Base-by-base conservation (phyloP, 1,284 basidiomycete species). In the Tranzscheliella williamsii region DNA sequence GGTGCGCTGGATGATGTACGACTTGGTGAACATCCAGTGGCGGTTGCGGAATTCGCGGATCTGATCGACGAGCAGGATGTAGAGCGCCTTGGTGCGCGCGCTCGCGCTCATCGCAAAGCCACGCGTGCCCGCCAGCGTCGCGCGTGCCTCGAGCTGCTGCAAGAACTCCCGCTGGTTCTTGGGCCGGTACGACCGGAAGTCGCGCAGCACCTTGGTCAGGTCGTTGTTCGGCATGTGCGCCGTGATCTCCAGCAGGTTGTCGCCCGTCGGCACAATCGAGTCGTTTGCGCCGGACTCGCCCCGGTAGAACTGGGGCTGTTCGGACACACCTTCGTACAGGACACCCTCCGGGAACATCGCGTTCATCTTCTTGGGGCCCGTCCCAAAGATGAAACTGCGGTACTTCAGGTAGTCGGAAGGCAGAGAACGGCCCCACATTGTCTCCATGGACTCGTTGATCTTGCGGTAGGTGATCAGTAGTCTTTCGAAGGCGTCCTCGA, bases 211-310 rank as follows among this genome's bases (percentile, higher is more conserved):
- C 32, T 50, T 55, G 5, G 74, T 75, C 4, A 76, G 57, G 12
- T 71, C 70, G 35, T 75, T 75, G 50, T 70, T 55, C 9, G 74
- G 74, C 42, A 72, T 53, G 27, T 65, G 53, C 2, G 53, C 49
- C 2, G 74, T 76, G 40, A 76, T 70, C 44, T 76, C 67, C 13
- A 76, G 46, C n/a, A 76, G 24, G 45, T 76, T 76, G 51, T 76
- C 74, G 2, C 39, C 53, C 0, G 62, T 50, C 3, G 74, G 74
- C 2, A 76, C 45, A 31, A 76, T 56, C 3, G 50, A 55, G 29
- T 76, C 73, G 42, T 72, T 72, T 4, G 62, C 67, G 3, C 72
- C 72, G 15, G 20, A 32, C 27, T 75, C 73, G n/a, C 73, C 73
- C 7, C 73, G 53, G 55, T 51, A 75, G 48, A 40, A 54, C 21